A percentile compares a stretch with the other conserved stretches of the same genome.
These are phyloP conservation scores for Hansenula anomala DNA, from an alignment of 1,139 yeast genomes.

Conservation along the genomic window DNA sequence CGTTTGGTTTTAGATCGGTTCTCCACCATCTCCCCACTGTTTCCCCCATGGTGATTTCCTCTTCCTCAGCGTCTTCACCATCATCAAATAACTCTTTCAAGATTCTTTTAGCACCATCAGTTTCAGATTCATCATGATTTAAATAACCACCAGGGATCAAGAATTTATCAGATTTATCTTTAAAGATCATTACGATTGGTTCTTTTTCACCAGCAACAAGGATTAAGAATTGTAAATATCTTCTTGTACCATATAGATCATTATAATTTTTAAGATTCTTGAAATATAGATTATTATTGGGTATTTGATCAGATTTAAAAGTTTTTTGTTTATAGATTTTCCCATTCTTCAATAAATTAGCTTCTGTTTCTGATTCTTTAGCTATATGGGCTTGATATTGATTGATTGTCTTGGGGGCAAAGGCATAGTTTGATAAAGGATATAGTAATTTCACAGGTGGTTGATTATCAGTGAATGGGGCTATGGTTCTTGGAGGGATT, in stretches of 20 bases:
- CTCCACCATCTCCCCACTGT: slow-evolving; percentile 35
- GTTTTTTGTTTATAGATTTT: slow-evolving; percentile 1
- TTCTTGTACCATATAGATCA: slow-evolving; percentile 27
- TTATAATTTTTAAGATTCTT: slow-evolving; percentile 27
- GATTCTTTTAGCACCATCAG: slow-evolving; percentile 23
- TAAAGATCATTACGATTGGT: slow-evolving; percentile 30
- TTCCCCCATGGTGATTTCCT: slow-evolving; percentile 11
- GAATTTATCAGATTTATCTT: slow-evolving; percentile 12
- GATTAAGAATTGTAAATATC: slow-evolving; percentile 30
- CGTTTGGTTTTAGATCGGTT: slow-evolving; percentile 29
- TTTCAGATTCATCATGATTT: slow-evolving; percentile 27
- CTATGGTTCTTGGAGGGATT: background rate
- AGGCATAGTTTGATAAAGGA: background rate
- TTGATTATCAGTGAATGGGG: background rate
- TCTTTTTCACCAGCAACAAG: slow-evolving; percentile 31
- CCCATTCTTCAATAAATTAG: background rate
- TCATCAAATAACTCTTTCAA: slow-evolving; percentile 25
- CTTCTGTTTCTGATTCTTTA: background rate
- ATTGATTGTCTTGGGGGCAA: background rate
- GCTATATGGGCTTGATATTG: background rate
- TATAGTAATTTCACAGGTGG: background rate
- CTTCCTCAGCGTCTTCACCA: background rate
- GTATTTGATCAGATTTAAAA: slow-evolving; percentile 7
- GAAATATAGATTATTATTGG: slow-evolving; percentile 6
- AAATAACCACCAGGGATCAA: slow-evolving; percentile 30